Evolutionary conservation across 495 filamentous ascomycete genomes (phyloP).

Genomic region (Talaromyces ruber): DNA sequence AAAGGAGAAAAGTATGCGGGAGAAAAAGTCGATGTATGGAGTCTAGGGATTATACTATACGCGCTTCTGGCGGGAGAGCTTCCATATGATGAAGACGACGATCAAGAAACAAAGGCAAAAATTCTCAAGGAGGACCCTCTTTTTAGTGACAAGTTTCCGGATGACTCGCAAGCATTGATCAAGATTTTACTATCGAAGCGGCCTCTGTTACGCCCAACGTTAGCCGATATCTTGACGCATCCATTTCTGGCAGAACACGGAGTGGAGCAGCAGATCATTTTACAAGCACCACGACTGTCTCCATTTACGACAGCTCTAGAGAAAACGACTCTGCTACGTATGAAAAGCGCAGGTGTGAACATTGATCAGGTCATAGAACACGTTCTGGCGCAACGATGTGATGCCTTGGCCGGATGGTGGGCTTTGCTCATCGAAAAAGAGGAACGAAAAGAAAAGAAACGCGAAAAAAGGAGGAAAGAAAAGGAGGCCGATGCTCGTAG

Average conservation of each 20-base stretch:
- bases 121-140: constrained; percentile 79
- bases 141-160: constrained; percentile 71
- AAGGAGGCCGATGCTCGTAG: constrained; percentile 73
- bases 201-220: constrained; percentile 70
- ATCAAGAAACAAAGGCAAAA: constrained; percentile 71
- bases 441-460: constrained; percentile 74
- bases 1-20: constrained; percentile 97
- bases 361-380: constrained; percentile 92
- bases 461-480: constrained; percentile 80
- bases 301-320: constrained; percentile 85
- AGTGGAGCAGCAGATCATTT: constrained; percentile 79
- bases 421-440: constrained; percentile 92
- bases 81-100: constrained; percentile 92
- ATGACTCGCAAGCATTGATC: constrained; percentile 68
- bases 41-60: constrained; percentile 91
- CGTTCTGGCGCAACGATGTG: constrained; percentile 81
- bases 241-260: constrained; percentile 86
- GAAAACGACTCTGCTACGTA: constrained; percentile 83
- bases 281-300: constrained; percentile 73
- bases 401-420: constrained; percentile 93
- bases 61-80: constrained; percentile 87
- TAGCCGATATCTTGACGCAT: constrained; percentile 84
- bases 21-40: constrained; percentile 98
- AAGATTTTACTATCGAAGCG: constrained; percentile 77
- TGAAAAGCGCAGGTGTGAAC: constrained; percentile 92